Evolutionary conservation across 495 filamentous ascomycete genomes (phyloP), one percentile per base, ranked within the genome.

Genomic region (Monascus purpureus): DNA sequence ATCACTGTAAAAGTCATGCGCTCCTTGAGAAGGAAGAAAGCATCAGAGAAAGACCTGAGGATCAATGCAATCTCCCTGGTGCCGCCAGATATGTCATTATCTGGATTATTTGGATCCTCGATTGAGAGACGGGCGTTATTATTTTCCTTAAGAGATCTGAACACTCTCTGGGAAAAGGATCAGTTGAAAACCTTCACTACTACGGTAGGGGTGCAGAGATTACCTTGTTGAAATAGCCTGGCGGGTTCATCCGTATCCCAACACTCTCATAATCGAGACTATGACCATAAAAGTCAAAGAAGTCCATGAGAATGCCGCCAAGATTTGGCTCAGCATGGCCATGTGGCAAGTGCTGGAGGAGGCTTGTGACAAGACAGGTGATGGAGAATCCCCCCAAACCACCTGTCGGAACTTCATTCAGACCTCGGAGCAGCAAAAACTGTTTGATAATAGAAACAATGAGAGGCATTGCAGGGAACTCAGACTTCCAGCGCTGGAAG

Each of bases 311-410:
- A 8, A 88, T 56, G 33, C 81, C 64, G 12, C 84, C 90, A 2
- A 92, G 63, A 46, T 88, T 72, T 5, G 74, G 63, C 25, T 71
- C 59, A 42, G 79, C 50, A 17, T 67, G 59, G 9, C 65, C 56
- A 29, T 75, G 64, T 3, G 85, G 82, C 59, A 80, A 67, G 35
- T 77, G 70, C 43, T 94, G 79, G 11, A 96, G 55, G 41, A 94
- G 60, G 52, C 76, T 84, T 31, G 83, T 75, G n/a, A 95, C 81
- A 25, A 97, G 67, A 57, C 92, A 97, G 25, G 80, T 93, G 32
- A 93, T 78, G 1, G 85, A 80, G 46, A 96, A 95, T 1, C 88
- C 87, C 20, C 90, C 92, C n/a, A 97, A 66, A 0, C 92, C 92
- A 35, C 92, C 92, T 26, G 70, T 77, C 13, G 77, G 74, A 2